These are phyloP conservation scores for Neoarthrinium moseri DNA, from an alignment of 2,329 filamentous ascomycete species.

Conservation along the genomic window DNA sequence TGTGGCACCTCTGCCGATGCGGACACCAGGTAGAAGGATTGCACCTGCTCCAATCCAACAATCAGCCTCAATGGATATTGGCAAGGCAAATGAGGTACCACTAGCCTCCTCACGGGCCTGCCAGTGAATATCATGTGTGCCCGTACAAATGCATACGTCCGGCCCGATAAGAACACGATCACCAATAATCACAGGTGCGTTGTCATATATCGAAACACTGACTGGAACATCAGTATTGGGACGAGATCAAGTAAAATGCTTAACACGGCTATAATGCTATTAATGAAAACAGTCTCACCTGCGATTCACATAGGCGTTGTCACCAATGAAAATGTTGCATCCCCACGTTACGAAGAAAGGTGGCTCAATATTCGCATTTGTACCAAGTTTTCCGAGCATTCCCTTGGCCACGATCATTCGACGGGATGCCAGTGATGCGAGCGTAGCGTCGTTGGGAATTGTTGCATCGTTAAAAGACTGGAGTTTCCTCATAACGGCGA, in stretches of 20 bases:
- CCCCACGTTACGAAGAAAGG: slow-evolving; percentile 65
- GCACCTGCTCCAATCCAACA: slow-evolving; percentile 5
- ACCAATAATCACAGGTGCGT: background rate
- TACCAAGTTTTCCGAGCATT: slow-evolving; percentile 49
- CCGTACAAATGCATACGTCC: slow-evolving; percentile 1
- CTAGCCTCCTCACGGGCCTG: background rate
- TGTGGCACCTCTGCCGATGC: background rate
- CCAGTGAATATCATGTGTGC: background rate
- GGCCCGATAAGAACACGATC: background rate
- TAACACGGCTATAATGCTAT: no score
- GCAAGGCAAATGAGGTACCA: slow-evolving; percentile 1
- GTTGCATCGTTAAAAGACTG: slow-evolving; percentile 13
- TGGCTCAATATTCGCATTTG: slow-evolving; percentile 57
- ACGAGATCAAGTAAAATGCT: background rate
- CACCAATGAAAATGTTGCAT: slow-evolving; percentile 61
- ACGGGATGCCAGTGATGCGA: slow-evolving; percentile 34
- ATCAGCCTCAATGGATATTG: background rate
- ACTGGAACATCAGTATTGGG: background rate
- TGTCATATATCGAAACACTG: slow-evolving; percentile 5
- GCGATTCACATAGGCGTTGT: slow-evolving; percentile 64
- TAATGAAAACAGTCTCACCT: slow-evolving; percentile 30
- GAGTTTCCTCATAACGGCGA: background rate
- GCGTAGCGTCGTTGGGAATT: slow-evolving; percentile 31
- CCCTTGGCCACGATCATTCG: slow-evolving; percentile 22
- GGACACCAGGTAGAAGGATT: background rate